Conservation (phyloP, 1,139 yeast species). For the Hansenula lynferdii region DNA sequence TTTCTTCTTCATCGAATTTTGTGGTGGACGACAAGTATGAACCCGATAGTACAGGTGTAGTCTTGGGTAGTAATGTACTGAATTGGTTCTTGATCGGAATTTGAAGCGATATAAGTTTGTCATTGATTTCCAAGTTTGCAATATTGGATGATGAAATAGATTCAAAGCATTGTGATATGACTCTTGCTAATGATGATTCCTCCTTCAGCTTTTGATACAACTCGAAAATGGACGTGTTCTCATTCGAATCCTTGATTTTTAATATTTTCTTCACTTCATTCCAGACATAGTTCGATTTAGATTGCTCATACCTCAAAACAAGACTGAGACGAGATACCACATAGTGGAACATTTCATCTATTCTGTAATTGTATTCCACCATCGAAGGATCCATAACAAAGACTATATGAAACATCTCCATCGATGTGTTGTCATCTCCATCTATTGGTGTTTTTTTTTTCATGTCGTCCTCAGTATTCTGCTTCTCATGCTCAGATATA, state of each 20-base stretch:
- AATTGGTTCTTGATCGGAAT: conserved; percentile 84
- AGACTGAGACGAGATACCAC: conserved; percentile 71
- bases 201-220: conserved; percentile 20
- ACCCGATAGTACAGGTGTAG: conserved; percentile 66
- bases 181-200: conserved; percentile 65
- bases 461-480: conserved; percentile 6
- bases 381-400: conserved; percentile 89
- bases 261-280: conserved; percentile 57
- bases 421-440: conserved; percentile 23
- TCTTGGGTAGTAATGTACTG: conserved; percentile 59
- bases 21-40: conserved; percentile 59
- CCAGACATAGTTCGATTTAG: conserved; percentile 73
- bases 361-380: conserved; percentile 68
- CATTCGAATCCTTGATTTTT: conserved; percentile 50
- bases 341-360: conserved; percentile 85
- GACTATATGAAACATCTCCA: conserved; percentile 86
- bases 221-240: conserved; percentile 25
- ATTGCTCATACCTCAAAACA: conserved; percentile 79
- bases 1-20: conserved; percentile 25
- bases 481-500: conserved; percentile 10
- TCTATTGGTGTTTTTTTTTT: conserved; percentile 7
- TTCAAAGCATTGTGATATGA: conserved; percentile 62
- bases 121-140: conserved; percentile 72
- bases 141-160: conserved; percentile 66
- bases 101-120: conserved; percentile 69